These are phyloP conservation scores for Coemansia guatemalensis DNA, from an alignment of 192 early-diverging fungal genomes.

Conservation along the genomic window DNA sequence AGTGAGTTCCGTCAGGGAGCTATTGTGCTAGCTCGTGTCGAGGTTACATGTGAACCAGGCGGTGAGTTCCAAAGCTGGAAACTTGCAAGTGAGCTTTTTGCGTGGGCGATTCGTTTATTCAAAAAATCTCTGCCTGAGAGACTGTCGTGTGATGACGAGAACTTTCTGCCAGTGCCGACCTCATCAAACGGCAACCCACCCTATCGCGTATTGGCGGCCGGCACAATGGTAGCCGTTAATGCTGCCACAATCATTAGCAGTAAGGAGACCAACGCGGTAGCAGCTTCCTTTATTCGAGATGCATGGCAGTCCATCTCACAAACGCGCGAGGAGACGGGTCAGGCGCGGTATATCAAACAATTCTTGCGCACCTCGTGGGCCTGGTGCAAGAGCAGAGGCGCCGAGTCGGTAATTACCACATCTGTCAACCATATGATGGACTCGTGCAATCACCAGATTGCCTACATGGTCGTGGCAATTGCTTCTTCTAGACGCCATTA, in stretches of 20 bases:
- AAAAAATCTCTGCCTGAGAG: neutral
- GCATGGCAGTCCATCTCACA: conserved; percentile 21
- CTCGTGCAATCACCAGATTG: conserved; percentile 17
- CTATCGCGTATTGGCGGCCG: conserved; percentile 16
- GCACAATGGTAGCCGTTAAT: conserved; percentile 32
- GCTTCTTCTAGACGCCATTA: conserved; percentile 5
- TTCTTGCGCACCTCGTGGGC: conserved; percentile 37
- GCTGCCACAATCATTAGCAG: conserved; percentile 15
- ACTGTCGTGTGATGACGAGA: neutral
- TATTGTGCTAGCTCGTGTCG: conserved; percentile 31
- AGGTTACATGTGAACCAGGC: neutral
- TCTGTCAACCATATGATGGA: conserved; percentile 16
- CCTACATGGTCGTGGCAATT: conserved; percentile 8
- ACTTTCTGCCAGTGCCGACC: neutral
- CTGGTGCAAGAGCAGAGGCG: conserved; percentile 30
- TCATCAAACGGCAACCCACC: neutral
- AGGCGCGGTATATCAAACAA: conserved; percentile 8
- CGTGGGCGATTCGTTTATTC: neutral
- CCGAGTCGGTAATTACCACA: neutral
- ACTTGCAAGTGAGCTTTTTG: conserved; percentile 14
- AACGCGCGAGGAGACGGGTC: neutral
- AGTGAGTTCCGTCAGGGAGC: conserved; percentile 15
- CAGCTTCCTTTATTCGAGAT: conserved; percentile 13
- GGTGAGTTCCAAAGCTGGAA: conserved; percentile 21
- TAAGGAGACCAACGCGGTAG: neutral